Conservation (phyloP, 2,329 filamentous ascomycete species). For the Colletotrichum sp. region DNA sequence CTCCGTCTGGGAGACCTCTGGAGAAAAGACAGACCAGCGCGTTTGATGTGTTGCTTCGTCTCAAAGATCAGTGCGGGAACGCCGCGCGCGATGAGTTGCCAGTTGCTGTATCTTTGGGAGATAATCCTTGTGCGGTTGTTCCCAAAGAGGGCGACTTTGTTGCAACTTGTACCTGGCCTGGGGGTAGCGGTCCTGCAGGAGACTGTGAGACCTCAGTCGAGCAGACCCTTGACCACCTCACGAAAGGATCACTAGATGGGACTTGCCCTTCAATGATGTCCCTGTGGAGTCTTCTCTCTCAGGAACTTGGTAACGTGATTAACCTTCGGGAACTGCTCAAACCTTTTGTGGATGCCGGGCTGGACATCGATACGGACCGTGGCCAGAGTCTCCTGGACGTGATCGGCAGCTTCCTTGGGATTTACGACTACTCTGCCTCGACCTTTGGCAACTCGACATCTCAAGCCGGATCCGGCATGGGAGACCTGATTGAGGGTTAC, state of each 20-base stretch:
- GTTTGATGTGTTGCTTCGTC: slow-evolving; percentile 36
- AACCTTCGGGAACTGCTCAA: slow-evolving; percentile 2
- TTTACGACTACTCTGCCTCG: slow-evolving; percentile 32
- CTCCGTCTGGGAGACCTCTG: background rate
- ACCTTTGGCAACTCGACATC: slow-evolving; percentile 28
- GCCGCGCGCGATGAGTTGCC: slow-evolving; percentile 29
- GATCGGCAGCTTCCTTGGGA: background rate
- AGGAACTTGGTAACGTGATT: slow-evolving; percentile 30
- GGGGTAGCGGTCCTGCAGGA: slow-evolving; percentile 29
- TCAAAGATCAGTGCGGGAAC: slow-evolving; percentile 39
- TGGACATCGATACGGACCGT: background rate
- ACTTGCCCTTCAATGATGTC: slow-evolving; percentile 39
- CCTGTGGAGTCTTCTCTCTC: slow-evolving; percentile 31
- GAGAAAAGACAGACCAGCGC: slow-evolving; percentile 11
- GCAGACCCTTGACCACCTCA: slow-evolving; percentile 36
- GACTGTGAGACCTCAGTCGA: slow-evolving; percentile 36
- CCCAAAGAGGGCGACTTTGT: slow-evolving; percentile 21
- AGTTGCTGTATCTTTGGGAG: slow-evolving; percentile 36
- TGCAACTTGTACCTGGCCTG: slow-evolving; percentile 39
- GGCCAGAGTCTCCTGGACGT: background rate
- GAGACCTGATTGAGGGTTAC: slow-evolving; percentile 37
- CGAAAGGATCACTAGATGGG: slow-evolving; percentile 38
- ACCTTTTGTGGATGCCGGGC: slow-evolving; percentile 1
- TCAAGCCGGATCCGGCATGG: slow-evolving; percentile 27
- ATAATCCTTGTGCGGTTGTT: slow-evolving; percentile 29